Percentiles rank a stretch among this genome's conserved stretches.
Conservation (phyloP, 1,139 yeast species). For the Suhomyces yuchorum region DNA sequence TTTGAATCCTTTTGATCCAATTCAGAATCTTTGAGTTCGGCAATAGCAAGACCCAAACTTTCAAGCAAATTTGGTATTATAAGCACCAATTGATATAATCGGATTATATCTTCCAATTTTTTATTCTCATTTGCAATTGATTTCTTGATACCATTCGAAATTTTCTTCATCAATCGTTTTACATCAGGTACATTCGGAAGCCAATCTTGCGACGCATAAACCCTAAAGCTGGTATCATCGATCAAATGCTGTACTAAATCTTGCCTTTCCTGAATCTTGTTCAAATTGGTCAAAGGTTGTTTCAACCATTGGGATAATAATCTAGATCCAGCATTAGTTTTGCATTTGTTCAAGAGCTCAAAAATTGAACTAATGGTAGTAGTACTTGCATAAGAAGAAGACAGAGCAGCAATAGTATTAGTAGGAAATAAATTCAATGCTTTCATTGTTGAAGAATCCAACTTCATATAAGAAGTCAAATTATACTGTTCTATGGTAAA, state of each 20-base stretch:
- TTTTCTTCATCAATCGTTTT: conserved; percentile 68
- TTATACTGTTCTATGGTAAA: conserved; percentile 66
- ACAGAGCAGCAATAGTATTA: conserved; percentile 33
- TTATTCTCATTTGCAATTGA: conserved; percentile 42
- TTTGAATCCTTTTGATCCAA: conserved; percentile 20
- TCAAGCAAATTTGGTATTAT: conserved; percentile 68
- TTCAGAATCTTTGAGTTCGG: conserved; percentile 22
- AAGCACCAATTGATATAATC: conserved; percentile 77
- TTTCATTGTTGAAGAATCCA: conserved; percentile 86
- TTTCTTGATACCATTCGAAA: conserved; percentile 44
- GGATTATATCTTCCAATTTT: conserved; percentile 83
- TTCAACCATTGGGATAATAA: conserved; percentile 91
- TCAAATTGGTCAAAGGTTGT: conserved; percentile 77
- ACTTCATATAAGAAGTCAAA: conserved; percentile 75
- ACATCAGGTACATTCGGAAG: conserved; percentile 81
- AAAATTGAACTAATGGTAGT: conserved; percentile 55
- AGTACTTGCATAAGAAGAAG: conserved; percentile 39
- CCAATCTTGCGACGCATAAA: conserved; percentile 65
- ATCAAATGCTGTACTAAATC: conserved; percentile 68
- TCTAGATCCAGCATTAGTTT: conserved; percentile 82
- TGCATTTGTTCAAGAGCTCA: conserved; percentile 85
- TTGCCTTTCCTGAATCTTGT: conserved; percentile 68
- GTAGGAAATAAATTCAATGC: conserved; percentile 84
- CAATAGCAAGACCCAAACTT: conserved; percentile 46
- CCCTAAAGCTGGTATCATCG: conserved; percentile 69